phyloP scores from a whole-genome alignment of 345 rosid species.

The Anastatica hierochuntica region DNA sequence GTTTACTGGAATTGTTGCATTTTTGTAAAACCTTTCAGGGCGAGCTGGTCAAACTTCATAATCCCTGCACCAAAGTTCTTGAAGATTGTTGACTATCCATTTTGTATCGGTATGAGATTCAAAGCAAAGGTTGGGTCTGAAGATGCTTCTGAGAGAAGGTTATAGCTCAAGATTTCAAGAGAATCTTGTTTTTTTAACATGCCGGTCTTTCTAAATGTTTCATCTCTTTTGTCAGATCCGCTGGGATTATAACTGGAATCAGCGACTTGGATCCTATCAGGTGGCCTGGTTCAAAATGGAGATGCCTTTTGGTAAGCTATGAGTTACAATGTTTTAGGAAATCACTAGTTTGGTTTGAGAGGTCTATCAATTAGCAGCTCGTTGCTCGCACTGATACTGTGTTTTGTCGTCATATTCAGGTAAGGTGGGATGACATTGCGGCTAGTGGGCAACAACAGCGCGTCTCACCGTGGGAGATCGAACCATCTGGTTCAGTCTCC shows the following conservation, averaged over 20 bases:
- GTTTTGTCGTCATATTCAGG: constrained; percentile 34
- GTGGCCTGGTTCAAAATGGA: constrained; percentile 97
- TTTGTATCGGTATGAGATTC: constrained; percentile 80
- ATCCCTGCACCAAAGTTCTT: constrained; percentile 56
- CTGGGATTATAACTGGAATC: constrained; percentile 70
- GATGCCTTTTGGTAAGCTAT: constrained; percentile 63
- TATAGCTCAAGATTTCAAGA: neutral
- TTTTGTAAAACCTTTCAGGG: constrained; percentile 31
- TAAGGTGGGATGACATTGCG: constrained; percentile 82
- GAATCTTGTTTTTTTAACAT: neutral
- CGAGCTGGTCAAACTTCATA: constrained; percentile 65
- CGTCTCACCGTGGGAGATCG: constrained; percentile 95
- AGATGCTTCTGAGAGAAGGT: constrained; percentile 94
- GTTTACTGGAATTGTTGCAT: neutral
- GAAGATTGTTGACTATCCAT: constrained; percentile 60
- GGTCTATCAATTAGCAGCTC: too few relatives aligned
- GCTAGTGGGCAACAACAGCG: constrained; percentile 48
- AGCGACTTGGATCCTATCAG: constrained; percentile 79
- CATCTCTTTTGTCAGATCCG: constrained; percentile 37
- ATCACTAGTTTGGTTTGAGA: neutral
- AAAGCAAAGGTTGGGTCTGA: constrained; percentile 78
- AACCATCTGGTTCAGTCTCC: constrained; percentile 54
- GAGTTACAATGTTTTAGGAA: neutral
- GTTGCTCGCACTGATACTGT: constrained; percentile 4
- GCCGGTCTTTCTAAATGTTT: neutral